Conservation (phyloP, 176 grass and related monocot genomes). For the Aegilops longissima region DNA sequence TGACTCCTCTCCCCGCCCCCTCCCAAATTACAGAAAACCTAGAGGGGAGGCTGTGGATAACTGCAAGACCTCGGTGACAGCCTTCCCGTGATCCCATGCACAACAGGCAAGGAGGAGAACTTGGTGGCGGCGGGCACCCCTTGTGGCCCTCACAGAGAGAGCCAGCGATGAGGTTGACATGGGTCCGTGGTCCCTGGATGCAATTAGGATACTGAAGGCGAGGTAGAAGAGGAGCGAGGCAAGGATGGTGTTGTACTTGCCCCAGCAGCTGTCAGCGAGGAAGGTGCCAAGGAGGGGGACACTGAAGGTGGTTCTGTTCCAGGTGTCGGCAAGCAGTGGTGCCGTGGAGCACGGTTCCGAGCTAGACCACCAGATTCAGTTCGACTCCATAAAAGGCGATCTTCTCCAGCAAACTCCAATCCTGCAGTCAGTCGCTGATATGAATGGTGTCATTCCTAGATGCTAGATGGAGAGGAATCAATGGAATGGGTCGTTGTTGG, state of each 20-base stretch:
- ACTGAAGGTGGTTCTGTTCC: slow-evolving; percentile 74
- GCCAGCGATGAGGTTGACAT: too few species aligned
- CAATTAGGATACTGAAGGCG: slow-evolving; percentile 27
- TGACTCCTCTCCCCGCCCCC: too few species aligned
- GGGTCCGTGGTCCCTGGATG: too few species aligned
- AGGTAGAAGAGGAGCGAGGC: slow-evolving; percentile 59
- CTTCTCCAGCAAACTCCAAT: slow-evolving; percentile 56
- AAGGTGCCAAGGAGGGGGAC: slow-evolving; percentile 59
- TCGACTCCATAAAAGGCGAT: slow-evolving; percentile 55
- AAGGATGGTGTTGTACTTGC: slow-evolving; percentile 62
- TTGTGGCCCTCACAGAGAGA: background rate
- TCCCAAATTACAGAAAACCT: background rate
- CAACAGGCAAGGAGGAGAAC: background rate
- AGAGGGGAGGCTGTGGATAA: background rate
- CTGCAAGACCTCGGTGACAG: background rate
- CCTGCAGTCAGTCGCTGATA: background rate
- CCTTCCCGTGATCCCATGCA: background rate
- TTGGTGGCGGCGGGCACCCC: background rate
- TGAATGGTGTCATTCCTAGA: background rate
- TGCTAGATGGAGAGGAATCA: background rate
- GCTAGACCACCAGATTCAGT: slow-evolving; percentile 74
- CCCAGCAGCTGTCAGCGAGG: slow-evolving; percentile 68
- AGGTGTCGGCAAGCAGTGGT: slow-evolving; percentile 45
- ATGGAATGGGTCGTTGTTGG: background rate
- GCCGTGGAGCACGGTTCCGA: slow-evolving; percentile 60